Evolutionary conservation across 306 rosid species (phyloP), one percentile per base, ranked within the genome.

Genomic region (Inga oerstediana): DNA sequence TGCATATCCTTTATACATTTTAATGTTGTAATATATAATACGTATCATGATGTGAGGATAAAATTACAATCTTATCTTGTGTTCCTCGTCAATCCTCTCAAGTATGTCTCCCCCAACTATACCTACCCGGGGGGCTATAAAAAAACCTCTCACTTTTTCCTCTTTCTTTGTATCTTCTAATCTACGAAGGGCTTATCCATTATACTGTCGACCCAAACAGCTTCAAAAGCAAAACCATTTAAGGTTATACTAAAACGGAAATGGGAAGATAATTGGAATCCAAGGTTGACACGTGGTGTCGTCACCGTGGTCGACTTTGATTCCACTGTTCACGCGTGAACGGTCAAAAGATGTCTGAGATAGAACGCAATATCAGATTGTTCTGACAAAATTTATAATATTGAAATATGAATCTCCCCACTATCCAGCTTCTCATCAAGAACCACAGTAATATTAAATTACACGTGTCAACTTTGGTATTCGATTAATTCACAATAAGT

Each of bases 301-400:
- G n/a, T 56, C 49, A 34, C 0, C 20, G 10, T 37, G 27, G 11
- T 37, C 61, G 54, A 64, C 81, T 79, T 85, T 81, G 86, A 87
- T 76, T 70, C 86, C 86, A 79, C 64, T 43, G 86, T 77, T 82
- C 76, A 83, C 87, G 97, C 97, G 92, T 93, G 94, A 81, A 7
- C 69, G 0, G 88, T 85, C 92, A 88, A 90, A 93, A 88, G 92
- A 71, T 76, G 68, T 76, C 2, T 61, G 48, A 89, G 97, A 93
- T 85, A 90, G 90, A 91, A 24, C 93, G 94, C 98, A 91, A 89
- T 91, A 91, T 30, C 87, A 51, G 22, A 15, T 8, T 32, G n/a
- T 4, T 12, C 56, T 15, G 68, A 54, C 67, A 77, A 52, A 12
- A 62, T 24, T 27, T 73, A 13, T 35, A 82, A 35, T 58, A 8